Evolutionary conservation across 2,329 filamentous ascomycete genomes (phyloP).

Genomic region (Eurotiales sp.): DNA sequence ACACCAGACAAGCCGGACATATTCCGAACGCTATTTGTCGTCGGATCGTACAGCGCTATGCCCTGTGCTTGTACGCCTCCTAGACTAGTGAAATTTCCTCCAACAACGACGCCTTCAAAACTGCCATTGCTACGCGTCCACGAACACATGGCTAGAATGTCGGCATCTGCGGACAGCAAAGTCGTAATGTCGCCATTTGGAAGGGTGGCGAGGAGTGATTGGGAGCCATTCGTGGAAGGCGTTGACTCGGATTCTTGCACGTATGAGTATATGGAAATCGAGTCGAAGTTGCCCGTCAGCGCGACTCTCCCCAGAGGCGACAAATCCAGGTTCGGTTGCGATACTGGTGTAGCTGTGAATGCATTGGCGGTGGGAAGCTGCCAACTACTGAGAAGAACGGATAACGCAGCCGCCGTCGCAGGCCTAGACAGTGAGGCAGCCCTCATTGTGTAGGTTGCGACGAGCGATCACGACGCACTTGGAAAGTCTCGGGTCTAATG

Average conservation of each 20-base stretch:
- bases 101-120: constrained; percentile 73
- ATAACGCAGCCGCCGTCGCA: constrained; percentile 39
- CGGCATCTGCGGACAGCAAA: constrained; percentile 72
- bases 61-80: constrained; percentile 71
- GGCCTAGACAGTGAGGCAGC: constrained; percentile 43
- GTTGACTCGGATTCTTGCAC: constrained; percentile 66
- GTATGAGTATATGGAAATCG: constrained; percentile 85
- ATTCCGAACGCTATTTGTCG: constrained; percentile 65
- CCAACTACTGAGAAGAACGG: constrained; percentile 23
- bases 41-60: constrained; percentile 76
- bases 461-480: constrained; percentile 29
- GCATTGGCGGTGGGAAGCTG: constrained; percentile 22
- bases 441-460: constrained; percentile 42
- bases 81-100: constrained; percentile 92
- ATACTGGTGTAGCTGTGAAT: constrained; percentile 34
- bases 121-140: constrained; percentile 65
- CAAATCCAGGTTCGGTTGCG: constrained; percentile 59
- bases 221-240: constrained; percentile 68
- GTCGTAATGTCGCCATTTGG: constrained; percentile 80
- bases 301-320: constrained; percentile 75
- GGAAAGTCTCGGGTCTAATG: constrained; percentile 10
- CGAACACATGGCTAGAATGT: constrained; percentile 84
- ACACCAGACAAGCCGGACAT: constrained; percentile 77
- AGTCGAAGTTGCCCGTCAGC: constrained; percentile 83
- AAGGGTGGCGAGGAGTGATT: constrained; percentile 74